Conservation (phyloP, 306 rosid species). For the cucumber (Cucumis sativus) region DNA sequence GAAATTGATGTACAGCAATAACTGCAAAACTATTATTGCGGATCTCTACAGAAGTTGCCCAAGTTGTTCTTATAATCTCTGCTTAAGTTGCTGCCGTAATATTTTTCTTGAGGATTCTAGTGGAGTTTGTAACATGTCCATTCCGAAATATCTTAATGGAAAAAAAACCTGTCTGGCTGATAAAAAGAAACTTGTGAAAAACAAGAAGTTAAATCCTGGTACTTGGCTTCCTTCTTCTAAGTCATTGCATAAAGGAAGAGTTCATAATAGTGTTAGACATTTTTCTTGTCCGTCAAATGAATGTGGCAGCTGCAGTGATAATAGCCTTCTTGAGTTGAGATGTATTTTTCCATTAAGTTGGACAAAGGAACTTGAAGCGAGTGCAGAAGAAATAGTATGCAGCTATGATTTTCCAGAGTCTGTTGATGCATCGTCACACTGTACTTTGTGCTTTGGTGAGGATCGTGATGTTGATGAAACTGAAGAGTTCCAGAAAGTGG, state of each 20-base stretch:
- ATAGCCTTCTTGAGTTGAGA: conserved; percentile 66
- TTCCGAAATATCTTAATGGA: conserved; percentile 21
- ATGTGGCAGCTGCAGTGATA: conserved; percentile 61
- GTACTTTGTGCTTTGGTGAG: conserved; percentile 52
- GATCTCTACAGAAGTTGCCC: conserved; percentile 94
- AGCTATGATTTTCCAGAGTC: conserved; percentile 95
- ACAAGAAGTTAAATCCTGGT: conserved; percentile 26
- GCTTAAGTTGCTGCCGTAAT: conserved; percentile 63
- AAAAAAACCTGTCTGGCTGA: conserved; percentile 22
- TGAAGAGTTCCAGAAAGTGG: conserved; percentile 47
- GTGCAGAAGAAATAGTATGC: conserved; percentile 94
- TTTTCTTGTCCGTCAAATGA: conserved; percentile 52
- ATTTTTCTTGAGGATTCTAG: conserved; percentile 28
- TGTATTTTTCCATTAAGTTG: conserved; percentile 50
- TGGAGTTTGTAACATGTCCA: conserved; percentile 21
- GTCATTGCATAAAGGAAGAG: conserved; percentile 26
- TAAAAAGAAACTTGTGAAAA: conserved; percentile 22
- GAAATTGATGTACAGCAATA: conserved; percentile 51
- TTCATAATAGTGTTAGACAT: conserved; percentile 24
- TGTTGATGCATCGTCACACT: conserved; percentile 48
- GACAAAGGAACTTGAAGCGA: conserved; percentile 76
- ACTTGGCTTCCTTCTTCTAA: conserved; percentile 21
- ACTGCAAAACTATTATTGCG: conserved; percentile 56
- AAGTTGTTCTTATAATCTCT: conserved; percentile 71
- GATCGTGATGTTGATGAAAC: conserved; percentile 32